phyloP scores from a whole-genome alignment of 2,329 filamentous ascomycete species.

The Shiraia sp. region DNA sequence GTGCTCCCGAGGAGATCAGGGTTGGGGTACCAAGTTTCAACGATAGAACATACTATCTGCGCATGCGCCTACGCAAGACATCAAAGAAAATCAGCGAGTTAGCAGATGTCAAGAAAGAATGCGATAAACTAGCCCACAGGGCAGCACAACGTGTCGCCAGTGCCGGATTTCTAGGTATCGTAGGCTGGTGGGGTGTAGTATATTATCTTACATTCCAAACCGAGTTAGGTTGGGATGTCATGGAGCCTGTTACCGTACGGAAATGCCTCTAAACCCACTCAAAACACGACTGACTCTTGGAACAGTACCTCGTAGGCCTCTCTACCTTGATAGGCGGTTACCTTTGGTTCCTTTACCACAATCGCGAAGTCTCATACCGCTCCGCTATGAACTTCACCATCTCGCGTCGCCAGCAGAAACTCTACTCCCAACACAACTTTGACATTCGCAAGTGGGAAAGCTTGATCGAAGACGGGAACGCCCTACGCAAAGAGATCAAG shows the following conservation, averaged over 20 bases:
- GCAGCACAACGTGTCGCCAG: slow-evolving; percentile 79
- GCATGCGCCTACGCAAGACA: slow-evolving; percentile 74
- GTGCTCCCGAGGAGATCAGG: slow-evolving; percentile 67
- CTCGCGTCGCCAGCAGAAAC: slow-evolving; percentile 71
- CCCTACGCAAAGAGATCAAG: slow-evolving; percentile 76
- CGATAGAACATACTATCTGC: slow-evolving; percentile 87
- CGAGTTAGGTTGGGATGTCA: slow-evolving; percentile 83
- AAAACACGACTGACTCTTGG: slow-evolving; percentile 2
- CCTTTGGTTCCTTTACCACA: slow-evolving; percentile 92
- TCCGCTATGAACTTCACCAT: slow-evolving; percentile 87
- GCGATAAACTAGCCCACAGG: slow-evolving; percentile 75
- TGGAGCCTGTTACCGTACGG: slow-evolving; percentile 77
- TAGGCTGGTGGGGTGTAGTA: slow-evolving; percentile 80
- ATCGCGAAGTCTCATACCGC: slow-evolving; percentile 84
- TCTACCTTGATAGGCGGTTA: slow-evolving; percentile 87
- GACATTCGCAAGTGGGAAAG: slow-evolving; percentile 77
- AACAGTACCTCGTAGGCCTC: slow-evolving; percentile 76
- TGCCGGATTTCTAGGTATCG: slow-evolving; percentile 73
- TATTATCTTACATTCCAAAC: slow-evolving; percentile 72
- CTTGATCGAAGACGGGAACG: slow-evolving; percentile 78
- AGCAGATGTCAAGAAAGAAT: slow-evolving; percentile 77
- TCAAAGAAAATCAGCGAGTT: slow-evolving; percentile 69
- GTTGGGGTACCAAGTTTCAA: slow-evolving; percentile 85
- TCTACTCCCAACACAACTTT: slow-evolving; percentile 78
- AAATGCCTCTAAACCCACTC: not conserved